Percentiles rank a stretch among this genome's conserved stretches.
phyloP scores from a whole-genome alignment of 345 rosid genomes.

The Ricinus communis region DNA sequence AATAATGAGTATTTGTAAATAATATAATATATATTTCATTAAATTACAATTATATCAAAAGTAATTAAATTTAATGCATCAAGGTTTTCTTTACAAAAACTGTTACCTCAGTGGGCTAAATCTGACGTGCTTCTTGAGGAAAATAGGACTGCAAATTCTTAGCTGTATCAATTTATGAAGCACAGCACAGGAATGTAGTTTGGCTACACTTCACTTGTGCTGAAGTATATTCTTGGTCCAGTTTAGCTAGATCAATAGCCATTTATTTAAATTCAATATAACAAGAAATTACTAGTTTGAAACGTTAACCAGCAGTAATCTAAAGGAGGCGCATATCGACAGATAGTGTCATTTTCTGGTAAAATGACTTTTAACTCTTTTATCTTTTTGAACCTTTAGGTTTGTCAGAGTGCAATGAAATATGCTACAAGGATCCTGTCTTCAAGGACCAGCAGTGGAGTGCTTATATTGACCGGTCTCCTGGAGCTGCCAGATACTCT shows the following conservation, averaged over 20 bases:
- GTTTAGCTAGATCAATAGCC: not conserved
- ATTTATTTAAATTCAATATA: no score
- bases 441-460: conserved; percentile 89
- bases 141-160: not conserved
- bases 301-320: not conserved
- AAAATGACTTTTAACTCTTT: conserved; percentile 6
- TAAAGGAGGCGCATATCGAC: not conserved
- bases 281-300: conserved; percentile 3
- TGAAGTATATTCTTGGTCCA: not conserved
- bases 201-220: not conserved
- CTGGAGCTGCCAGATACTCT: conserved; percentile 78
- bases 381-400: conserved; percentile 46
- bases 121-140: not conserved
- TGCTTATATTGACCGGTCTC: conserved; percentile 87
- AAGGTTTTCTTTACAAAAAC: not conserved
- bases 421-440: conserved; percentile 96
- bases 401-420: conserved; percentile 71
- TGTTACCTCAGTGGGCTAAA: not conserved
- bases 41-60: no score
- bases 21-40: no score
- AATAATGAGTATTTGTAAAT: no score
- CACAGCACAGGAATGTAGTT: no score
- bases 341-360: not conserved
- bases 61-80: no score
- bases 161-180: not conserved